phyloP scores from a whole-genome alignment of 441 rosid species.

The Bruguiera hainesii region DNA sequence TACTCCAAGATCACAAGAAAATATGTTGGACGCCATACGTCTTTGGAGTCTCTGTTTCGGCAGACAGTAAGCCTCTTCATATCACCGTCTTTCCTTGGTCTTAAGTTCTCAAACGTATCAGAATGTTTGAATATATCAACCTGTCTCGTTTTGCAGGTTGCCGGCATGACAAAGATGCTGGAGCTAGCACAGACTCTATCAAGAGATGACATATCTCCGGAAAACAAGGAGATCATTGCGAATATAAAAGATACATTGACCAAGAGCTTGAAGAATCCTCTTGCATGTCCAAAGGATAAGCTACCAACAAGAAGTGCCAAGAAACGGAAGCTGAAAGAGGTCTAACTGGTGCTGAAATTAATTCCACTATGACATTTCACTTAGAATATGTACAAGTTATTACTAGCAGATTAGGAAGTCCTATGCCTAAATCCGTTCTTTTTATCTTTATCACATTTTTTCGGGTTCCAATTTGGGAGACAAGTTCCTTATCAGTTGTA shows the following conservation, averaged over 20 bases:
- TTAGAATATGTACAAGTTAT: too few relatives aligned
- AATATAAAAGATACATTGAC: constrained; percentile 14
- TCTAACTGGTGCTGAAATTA: not conserved
- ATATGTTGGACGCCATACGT: constrained; percentile 52
- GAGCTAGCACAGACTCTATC: constrained; percentile 34
- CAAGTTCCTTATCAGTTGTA: too few relatives aligned
- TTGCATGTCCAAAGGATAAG: constrained; percentile 9
- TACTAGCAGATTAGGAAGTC: too few relatives aligned
- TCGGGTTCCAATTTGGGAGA: not conserved
- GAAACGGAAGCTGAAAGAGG: constrained; percentile 12
- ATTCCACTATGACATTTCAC: too few relatives aligned
- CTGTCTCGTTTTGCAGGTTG: constrained; percentile 19
- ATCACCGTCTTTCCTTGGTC: not conserved
- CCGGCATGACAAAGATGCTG: constrained; percentile 38
- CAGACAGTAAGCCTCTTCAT: constrained; percentile 32
- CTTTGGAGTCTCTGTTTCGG: constrained; percentile 52
- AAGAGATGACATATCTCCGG: constrained; percentile 16
- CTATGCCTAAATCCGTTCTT: too few relatives aligned
- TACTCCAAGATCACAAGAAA: constrained; percentile 52
- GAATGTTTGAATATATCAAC: not conserved
- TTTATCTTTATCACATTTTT: too few relatives aligned
- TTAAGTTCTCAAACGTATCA: not conserved
- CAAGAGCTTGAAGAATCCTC: constrained; percentile 18
- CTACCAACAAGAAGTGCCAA: constrained; percentile 8
- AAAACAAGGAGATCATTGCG: constrained; percentile 15